These are phyloP conservation scores for Mycena sp. DNA, from an alignment of 1,284 basidiomycete genomes.

Conservation along the genomic window DNA sequence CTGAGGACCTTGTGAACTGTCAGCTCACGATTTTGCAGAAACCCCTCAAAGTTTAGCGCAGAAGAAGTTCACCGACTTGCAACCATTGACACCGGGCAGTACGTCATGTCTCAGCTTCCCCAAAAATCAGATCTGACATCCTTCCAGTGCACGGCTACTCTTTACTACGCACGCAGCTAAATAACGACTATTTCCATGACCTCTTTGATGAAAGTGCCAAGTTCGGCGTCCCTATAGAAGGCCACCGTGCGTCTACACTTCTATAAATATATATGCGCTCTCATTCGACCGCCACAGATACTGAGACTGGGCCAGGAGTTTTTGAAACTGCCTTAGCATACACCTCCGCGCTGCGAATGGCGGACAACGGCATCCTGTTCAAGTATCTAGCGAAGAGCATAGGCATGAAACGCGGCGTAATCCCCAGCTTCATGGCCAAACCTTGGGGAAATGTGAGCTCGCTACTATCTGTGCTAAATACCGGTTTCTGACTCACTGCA, in stretches of 20 bases:
- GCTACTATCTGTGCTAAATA: conserved; percentile 23
- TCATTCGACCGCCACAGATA: conserved; percentile 64
- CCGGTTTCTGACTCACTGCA: conserved; percentile 41
- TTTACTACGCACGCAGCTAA: conserved; percentile 86
- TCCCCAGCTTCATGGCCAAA: conserved; percentile 99
- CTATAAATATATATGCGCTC: not conserved
- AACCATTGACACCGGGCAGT: conserved; percentile 93
- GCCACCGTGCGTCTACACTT: conserved; percentile 75
- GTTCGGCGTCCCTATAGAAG: conserved; percentile 90
- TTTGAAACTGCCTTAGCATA: conserved; percentile 96
- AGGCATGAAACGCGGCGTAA: conserved; percentile 88
- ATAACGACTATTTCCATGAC: conserved; percentile 90
- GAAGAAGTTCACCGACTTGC: conserved; percentile 82
- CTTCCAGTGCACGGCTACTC: conserved; percentile 91
- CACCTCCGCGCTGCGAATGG: conserved; percentile 86
- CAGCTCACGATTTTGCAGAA: conserved; percentile 7
- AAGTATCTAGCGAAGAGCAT: conserved; percentile 94
- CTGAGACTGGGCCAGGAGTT: conserved; percentile 95
- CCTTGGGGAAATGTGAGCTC: conserved; percentile 91
- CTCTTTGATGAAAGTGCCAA: conserved; percentile 81
- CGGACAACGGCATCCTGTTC: conserved; percentile 94
- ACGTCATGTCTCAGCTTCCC: conserved; percentile 44
- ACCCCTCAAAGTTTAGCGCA: conserved; percentile 55
- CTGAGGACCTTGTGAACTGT: not conserved
- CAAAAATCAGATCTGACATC: not conserved